Percentiles rank a stretch among this genome's conserved stretches.
phyloP scores from a whole-genome alignment of 768 basidiomycete genomes.

The Tulasnella sp. region DNA sequence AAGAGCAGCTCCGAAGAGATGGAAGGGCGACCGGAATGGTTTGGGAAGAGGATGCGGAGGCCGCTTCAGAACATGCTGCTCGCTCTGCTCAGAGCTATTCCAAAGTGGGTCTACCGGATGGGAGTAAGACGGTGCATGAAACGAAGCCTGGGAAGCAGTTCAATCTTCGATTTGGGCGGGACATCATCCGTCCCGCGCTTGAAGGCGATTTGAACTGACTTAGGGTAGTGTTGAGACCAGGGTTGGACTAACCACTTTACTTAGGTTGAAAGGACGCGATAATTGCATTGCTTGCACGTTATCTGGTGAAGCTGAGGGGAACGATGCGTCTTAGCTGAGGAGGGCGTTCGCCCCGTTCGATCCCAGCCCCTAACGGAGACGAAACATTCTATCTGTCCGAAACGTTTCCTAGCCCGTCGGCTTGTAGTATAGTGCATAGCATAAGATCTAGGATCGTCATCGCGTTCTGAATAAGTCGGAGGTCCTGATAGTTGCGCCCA shows the following conservation, averaged over 20 bases:
- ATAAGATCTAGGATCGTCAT: too few species aligned
- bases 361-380: slow-evolving; percentile 37
- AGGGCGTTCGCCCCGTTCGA: slow-evolving; percentile 73
- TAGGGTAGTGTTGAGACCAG: slow-evolving; percentile 43
- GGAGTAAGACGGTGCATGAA: slow-evolving; percentile 78
- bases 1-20: slow-evolving; percentile 66
- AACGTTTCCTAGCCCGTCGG: too few species aligned
- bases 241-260: slow-evolving; percentile 71
- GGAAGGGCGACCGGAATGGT: slow-evolving; percentile 63
- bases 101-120: slow-evolving; percentile 83
- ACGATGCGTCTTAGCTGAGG: slow-evolving; percentile 81
- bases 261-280: slow-evolving; percentile 69
- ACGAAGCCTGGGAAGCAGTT: slow-evolving; percentile 76
- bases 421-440: too few species aligned
- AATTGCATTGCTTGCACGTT: slow-evolving; percentile 92
- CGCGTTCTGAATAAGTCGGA: too few species aligned
- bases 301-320: slow-evolving; percentile 78
- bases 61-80: slow-evolving; percentile 52
- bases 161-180: slow-evolving; percentile 93
- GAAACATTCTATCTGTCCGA: neutral
- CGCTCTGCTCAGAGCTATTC: slow-evolving; percentile 66
- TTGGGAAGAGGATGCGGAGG: slow-evolving; percentile 69
- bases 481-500: too few species aligned
- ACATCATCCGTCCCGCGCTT: slow-evolving; percentile 26
- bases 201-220: neutral